Conservation (phyloP, 225 moss, liverwort and hornwort species). For the Straminergon stramineum region DNA sequence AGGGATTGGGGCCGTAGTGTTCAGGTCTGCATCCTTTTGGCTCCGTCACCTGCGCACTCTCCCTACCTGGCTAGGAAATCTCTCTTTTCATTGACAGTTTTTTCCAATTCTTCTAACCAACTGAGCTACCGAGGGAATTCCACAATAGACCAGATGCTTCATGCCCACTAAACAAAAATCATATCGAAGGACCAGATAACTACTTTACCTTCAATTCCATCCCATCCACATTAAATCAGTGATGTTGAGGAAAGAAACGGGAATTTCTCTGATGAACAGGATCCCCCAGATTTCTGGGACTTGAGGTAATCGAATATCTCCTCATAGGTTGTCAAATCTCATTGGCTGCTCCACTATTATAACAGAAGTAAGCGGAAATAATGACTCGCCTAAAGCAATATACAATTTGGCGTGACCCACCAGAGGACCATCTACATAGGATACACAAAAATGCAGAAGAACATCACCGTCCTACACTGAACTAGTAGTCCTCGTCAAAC, state of each 20-base stretch:
- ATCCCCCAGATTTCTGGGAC: neutral
- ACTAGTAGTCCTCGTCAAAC: conserved; percentile 28
- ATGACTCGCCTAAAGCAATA: conserved; percentile 25
- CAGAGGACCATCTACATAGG: conserved; percentile 20
- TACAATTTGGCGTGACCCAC: conserved; percentile 34
- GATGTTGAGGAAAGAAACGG: neutral
- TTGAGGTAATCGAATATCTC: neutral
- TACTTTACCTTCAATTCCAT: neutral
- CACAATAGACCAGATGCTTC: neutral
- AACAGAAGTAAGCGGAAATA: neutral
- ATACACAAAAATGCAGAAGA: conserved; percentile 23
- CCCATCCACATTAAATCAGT: neutral
- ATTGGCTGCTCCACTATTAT: neutral
- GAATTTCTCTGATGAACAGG: neutral
- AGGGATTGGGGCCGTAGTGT: neutral
- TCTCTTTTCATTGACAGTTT: neutral
- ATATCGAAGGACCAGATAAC: neutral
- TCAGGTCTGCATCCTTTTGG: neutral
- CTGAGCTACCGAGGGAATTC: neutral
- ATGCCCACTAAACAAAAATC: neutral
- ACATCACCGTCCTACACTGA: conserved; percentile 16
- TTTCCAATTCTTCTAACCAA: neutral
- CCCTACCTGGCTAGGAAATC: neutral
- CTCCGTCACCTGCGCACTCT: neutral
- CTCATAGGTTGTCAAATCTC: neutral